Conservation (phyloP, 1,139 yeast species). For the Suhomyces panamericanus region DNA sequence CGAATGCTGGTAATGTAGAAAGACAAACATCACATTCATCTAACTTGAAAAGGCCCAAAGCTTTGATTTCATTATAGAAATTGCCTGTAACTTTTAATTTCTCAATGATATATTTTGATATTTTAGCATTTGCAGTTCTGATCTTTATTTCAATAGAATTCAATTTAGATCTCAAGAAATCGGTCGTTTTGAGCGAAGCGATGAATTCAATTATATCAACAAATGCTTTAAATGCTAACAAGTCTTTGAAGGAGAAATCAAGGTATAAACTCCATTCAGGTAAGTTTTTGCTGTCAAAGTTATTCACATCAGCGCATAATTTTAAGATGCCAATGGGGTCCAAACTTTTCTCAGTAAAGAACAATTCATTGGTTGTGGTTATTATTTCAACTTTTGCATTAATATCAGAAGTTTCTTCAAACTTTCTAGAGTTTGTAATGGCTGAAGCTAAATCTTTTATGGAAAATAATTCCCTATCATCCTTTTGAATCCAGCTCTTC, state of each 20-base stretch:
- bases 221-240: constrained; percentile 9
- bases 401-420: neutral
- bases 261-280: constrained; percentile 10
- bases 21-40: constrained; percentile 4
- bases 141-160: constrained; percentile 11
- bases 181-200: constrained; percentile 2
- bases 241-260: constrained; percentile 11
- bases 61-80: constrained; percentile 11
- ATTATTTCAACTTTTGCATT: constrained; percentile 3
- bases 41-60: constrained; percentile 14
- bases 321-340: constrained; percentile 9
- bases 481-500: constrained; percentile 11
- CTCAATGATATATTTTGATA: constrained; percentile 9
- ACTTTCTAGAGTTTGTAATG: neutral
- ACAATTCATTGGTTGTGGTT: constrained; percentile 3
- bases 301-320: constrained; percentile 4
- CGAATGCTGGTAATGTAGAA: neutral
- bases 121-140: constrained; percentile 7
- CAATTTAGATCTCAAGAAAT: constrained; percentile 7
- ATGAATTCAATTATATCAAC: constrained; percentile 9
- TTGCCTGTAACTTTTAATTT: constrained; percentile 9
- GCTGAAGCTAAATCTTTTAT: constrained; percentile 1
- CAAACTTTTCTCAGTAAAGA: constrained; percentile 7
- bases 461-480: constrained; percentile 9
- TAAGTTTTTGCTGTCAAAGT: neutral